A percentile compares a stretch with the other conserved stretches of the same genome.
phyloP scores from a whole-genome alignment of 495 filamentous ascomycete genomes.

The Xylaria acuta region DNA sequence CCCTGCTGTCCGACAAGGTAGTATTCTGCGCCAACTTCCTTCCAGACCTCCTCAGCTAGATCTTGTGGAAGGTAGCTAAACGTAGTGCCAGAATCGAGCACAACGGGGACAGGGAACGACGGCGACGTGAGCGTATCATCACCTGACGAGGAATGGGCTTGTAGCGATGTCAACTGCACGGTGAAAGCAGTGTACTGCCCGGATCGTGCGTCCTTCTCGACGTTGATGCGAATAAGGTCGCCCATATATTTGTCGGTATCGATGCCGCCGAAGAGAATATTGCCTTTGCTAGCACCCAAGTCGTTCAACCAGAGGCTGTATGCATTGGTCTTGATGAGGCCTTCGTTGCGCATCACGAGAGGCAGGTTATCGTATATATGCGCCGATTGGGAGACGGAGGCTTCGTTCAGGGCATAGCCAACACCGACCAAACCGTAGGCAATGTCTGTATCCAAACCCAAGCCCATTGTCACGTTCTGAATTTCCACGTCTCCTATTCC shows the following conservation, averaged over 20 bases:
- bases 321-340: conserved; percentile 78
- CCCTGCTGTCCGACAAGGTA: conserved; percentile 18
- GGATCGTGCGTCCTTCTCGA: conserved; percentile 54
- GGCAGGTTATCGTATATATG: conserved; percentile 80
- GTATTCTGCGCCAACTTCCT: conserved; percentile 69
- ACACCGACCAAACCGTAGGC: conserved; percentile 84
- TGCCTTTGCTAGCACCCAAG: conserved; percentile 56
- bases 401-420: conserved; percentile 82
- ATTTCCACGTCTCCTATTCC: conserved; percentile 70
- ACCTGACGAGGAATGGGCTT: conserved; percentile 52
- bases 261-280: conserved; percentile 84
- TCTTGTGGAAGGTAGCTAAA: conserved; percentile 82
- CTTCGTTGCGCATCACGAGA: conserved; percentile 72
- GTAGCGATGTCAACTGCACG: conserved; percentile 71
- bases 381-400: conserved; percentile 58
- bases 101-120: conserved; percentile 65
- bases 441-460: conserved; percentile 75
- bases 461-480: conserved; percentile 79
- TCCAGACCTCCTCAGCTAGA: conserved; percentile 68
- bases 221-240: conserved; percentile 70
- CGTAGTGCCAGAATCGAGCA: conserved; percentile 90
- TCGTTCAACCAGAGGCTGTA: conserved; percentile 94
- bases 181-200: conserved; percentile 67
- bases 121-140: conserved; percentile 57
- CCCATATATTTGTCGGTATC: conserved; percentile 86